A percentile compares a stretch with the other conserved stretches of the same genome.
Evolutionary conservation across 2,329 filamentous ascomycete genomes (phyloP).

Genomic region (Trichophyton equinum): DNA sequence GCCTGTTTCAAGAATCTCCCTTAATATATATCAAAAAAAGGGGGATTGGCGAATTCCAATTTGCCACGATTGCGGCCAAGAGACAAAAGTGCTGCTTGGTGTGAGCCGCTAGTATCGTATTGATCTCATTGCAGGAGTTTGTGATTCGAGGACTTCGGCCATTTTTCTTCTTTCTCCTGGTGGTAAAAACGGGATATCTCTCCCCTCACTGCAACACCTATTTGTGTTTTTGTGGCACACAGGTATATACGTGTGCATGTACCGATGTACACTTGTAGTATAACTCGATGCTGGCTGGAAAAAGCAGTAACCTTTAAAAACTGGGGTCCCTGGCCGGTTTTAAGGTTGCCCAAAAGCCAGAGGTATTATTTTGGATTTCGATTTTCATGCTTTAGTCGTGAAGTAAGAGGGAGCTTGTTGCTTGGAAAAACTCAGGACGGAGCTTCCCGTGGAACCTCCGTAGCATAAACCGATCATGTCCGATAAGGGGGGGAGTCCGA

Average conservation of each 20-base stretch:
- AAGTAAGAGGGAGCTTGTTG: neutral
- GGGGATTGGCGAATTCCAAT: conserved; percentile 1
- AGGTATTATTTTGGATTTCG: neutral
- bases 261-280: neutral
- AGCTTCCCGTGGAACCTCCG: neutral
- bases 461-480: neutral
- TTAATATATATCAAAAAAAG: neutral
- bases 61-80: conserved; percentile 1
- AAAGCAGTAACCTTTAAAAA: neutral
- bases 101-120: neutral
- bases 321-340: neutral
- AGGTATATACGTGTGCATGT: neutral
- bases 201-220: neutral
- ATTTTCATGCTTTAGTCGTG: neutral
- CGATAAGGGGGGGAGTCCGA: neutral
- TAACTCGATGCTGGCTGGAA: neutral
- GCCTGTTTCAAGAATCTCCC: neutral
- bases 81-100: neutral
- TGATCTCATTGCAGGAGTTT: neutral
- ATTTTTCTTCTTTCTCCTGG: neutral
- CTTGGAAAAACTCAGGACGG: neutral
- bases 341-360: neutral
- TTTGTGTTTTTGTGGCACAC: neutral
- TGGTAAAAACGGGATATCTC: neutral
- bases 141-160: neutral